phyloP scores from a whole-genome alignment of 768 basidiomycete genomes.

The Tricholoma hemisulphureum region DNA sequence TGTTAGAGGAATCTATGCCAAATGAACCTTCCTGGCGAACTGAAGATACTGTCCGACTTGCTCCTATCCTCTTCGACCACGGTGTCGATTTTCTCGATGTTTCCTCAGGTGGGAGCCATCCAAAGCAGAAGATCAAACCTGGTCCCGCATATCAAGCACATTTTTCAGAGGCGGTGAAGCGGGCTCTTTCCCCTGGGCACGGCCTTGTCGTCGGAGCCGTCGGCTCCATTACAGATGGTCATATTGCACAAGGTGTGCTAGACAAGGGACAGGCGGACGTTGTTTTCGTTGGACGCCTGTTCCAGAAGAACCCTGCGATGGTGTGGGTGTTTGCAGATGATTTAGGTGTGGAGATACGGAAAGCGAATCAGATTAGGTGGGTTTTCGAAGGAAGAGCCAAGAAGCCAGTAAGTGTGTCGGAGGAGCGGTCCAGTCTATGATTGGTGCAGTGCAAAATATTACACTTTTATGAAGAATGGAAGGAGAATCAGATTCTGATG shows the following conservation, averaged over 20 bases:
- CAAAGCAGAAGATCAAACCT: conserved; percentile 36
- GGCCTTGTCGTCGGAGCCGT: conserved; percentile 43
- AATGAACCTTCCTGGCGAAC: conserved; percentile 65
- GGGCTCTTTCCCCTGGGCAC: conserved; percentile 37
- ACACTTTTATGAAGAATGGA: no score
- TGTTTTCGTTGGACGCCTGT: conserved; percentile 50
- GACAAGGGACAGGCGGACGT: conserved; percentile 60
- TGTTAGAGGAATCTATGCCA: conserved; percentile 59
- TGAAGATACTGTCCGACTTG: conserved; percentile 65
- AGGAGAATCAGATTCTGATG: no score
- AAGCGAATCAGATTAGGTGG: conserved; percentile 59
- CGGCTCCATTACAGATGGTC: conserved; percentile 55
- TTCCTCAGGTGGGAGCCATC: conserved; percentile 59
- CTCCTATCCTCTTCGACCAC: conserved; percentile 54
- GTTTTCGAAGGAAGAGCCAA: conserved; percentile 40
- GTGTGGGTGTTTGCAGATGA: conserved; percentile 57
- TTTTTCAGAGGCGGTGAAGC: conserved; percentile 52
- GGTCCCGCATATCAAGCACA: conserved; percentile 53
- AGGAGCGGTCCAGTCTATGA: neutral
- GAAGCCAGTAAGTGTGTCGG: neutral
- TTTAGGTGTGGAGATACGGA: conserved; percentile 44
- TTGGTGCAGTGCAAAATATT: neutral
- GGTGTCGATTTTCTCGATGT: conserved; percentile 79
- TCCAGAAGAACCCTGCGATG: conserved; percentile 58
- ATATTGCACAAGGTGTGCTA: conserved; percentile 57